Conservation (phyloP, 1,284 basidiomycete species). For the Violaceomyces palustris region DNA sequence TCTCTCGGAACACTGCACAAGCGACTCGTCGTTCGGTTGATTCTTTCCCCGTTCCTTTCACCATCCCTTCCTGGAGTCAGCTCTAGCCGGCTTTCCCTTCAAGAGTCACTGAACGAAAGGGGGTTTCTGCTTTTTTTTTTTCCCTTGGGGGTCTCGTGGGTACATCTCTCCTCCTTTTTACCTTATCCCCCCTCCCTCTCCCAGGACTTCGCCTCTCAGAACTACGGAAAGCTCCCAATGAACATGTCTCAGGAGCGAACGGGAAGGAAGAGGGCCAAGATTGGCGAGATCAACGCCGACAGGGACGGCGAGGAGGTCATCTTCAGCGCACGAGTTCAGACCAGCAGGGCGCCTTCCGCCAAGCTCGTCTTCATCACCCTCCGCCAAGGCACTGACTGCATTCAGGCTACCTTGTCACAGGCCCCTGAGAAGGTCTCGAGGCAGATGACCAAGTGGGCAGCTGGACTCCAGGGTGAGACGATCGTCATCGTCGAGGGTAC, state of each 20-base stretch:
- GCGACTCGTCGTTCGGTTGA: neutral
- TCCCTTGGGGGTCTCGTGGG: too few species aligned
- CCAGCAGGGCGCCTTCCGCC: conserved; percentile 66
- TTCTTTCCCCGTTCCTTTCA: neutral
- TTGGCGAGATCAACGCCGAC: conserved; percentile 65
- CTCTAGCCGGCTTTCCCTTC: too few species aligned
- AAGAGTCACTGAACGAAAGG: too few species aligned
- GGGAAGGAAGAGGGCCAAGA: conserved; percentile 59
- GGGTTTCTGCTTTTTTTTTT: too few species aligned
- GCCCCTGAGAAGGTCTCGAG: conserved; percentile 81
- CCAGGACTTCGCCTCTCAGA: conserved; percentile 78
- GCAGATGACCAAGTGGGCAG: conserved; percentile 95
- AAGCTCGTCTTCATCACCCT: conserved; percentile 94
- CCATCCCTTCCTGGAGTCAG: too few species aligned
- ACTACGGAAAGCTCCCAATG: conserved; percentile 84
- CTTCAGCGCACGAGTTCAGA: conserved; percentile 86
- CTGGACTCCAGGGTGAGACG: conserved; percentile 73
- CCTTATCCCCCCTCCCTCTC: neutral
- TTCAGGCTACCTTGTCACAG: conserved; percentile 79
- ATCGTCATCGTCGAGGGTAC: conserved; percentile 83
- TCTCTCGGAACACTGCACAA: conserved; percentile 48
- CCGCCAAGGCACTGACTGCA: conserved; percentile 80
- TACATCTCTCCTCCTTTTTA: neutral
- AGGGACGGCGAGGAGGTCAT: conserved; percentile 73
- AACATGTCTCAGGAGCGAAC: conserved; percentile 77